Percentiles rank a stretch among this genome's conserved stretches.
Evolutionary conservation across 2,329 filamentous ascomycete genomes (phyloP).

Genomic region (Epichloe typhina): DNA sequence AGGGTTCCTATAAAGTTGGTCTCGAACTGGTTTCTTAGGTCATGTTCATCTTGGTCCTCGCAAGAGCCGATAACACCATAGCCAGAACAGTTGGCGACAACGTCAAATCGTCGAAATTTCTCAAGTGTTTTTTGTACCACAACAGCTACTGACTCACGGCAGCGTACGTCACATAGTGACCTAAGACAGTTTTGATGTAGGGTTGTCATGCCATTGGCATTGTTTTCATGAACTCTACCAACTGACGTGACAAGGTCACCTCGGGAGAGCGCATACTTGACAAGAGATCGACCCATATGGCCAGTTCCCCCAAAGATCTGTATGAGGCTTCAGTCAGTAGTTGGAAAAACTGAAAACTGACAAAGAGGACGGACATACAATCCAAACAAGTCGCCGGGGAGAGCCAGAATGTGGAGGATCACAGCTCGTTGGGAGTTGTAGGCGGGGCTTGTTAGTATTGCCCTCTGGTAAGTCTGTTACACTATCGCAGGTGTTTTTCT

Average conservation of each 20-base stretch:
- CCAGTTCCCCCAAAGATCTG: conserved; percentile 96
- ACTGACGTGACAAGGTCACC: conserved; percentile 79
- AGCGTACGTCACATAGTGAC: conserved; percentile 80
- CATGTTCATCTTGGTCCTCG: conserved; percentile 92
- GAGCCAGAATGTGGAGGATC: conserved; percentile 65
- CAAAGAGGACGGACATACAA: conserved; percentile 29
- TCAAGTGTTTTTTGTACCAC: conserved; percentile 58
- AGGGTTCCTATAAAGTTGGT: conserved; percentile 95
- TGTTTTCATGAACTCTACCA: conserved; percentile 69
- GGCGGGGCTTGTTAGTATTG: conserved; percentile 15
- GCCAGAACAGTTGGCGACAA: conserved; percentile 86
- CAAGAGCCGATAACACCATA: conserved; percentile 93
- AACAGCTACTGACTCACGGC: conserved; percentile 59
- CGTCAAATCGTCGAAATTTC: conserved; percentile 70
- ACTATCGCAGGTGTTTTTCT: conserved; percentile 11
- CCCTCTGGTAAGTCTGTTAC: conserved; percentile 9
- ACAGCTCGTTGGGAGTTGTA: conserved; percentile 63
- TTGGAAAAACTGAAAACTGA: neutral
- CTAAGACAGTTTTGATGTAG: conserved; percentile 64
- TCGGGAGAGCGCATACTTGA: conserved; percentile 66
- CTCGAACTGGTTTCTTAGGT: conserved; percentile 91
- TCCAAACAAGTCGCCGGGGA: conserved; percentile 73
- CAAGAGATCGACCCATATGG: conserved; percentile 85
- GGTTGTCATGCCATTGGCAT: conserved; percentile 54
- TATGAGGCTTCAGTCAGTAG: conserved; percentile 2